phyloP scores from a whole-genome alignment of 805 yeast genomes.

The Cyberlindnera bimundalis region DNA sequence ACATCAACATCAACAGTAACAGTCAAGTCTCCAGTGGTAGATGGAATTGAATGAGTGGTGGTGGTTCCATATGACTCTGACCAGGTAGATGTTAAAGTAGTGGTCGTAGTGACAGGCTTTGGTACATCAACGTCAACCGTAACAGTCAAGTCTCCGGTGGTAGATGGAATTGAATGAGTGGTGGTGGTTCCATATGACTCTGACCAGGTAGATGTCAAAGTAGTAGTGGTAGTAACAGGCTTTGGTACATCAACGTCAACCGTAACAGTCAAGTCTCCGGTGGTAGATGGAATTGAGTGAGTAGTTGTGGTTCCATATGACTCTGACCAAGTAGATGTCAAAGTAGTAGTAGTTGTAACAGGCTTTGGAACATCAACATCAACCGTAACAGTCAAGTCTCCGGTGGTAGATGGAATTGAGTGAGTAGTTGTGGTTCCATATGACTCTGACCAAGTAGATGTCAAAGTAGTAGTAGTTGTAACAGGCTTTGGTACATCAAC shows the following conservation, averaged over 20 bases:
- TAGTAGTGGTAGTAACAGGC: background rate
- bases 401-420: constrained; percentile 8
- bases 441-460: constrained; percentile 1
- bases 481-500: no score
- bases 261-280: constrained; percentile 13
- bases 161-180: constrained; percentile 8
- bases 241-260: constrained; percentile 12
- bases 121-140: constrained; percentile 13
- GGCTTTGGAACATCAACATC: no score
- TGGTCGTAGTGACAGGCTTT: constrained; percentile 4
- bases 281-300: constrained; percentile 6
- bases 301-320: constrained; percentile 9
- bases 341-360: background rate
- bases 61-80: constrained; percentile 1
- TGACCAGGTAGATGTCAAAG: constrained; percentile 1
- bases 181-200: constrained; percentile 6
- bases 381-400: constrained; percentile 12
- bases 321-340: constrained; percentile 1
- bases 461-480: background rate
- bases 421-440: constrained; percentile 10
- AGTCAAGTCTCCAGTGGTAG: constrained; percentile 20
- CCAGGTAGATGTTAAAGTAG: constrained; percentile 1
- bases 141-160: constrained; percentile 12
- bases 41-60: constrained; percentile 8
- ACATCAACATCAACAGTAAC: constrained; percentile 12